Evolutionary conservation across 352 stramenopile species (phyloP).

Genomic region (Globisporangium carolinianum): DNA sequence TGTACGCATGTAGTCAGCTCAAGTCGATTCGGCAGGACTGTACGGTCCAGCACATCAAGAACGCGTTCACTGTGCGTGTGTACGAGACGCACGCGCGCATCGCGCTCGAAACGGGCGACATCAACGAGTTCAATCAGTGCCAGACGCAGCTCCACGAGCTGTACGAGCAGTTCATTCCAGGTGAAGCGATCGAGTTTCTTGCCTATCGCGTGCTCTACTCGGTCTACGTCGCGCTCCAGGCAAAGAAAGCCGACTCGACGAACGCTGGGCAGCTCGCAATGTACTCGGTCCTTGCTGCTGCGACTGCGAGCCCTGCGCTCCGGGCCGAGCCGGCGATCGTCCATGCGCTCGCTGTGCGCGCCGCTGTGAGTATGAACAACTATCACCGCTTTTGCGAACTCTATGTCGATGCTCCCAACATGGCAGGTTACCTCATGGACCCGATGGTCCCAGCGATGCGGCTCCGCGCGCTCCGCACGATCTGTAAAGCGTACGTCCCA

Average conservation of each 20-base stretch:
- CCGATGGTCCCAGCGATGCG: constrained; percentile 77
- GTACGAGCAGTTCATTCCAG: constrained; percentile 74
- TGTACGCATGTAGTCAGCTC: constrained; percentile 96
- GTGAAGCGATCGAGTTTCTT: constrained; percentile 78
- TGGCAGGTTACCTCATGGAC: constrained; percentile 89
- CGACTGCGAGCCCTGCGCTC: constrained; percentile 32
- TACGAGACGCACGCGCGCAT: constrained; percentile 97
- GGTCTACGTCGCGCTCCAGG: constrained; percentile 86
- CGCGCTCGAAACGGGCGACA: constrained; percentile 92
- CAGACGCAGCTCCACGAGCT: constrained; percentile 86
- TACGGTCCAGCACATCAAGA: constrained; percentile 96
- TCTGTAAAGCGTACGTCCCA: constrained; percentile 82
- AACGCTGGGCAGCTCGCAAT: constrained; percentile 83
- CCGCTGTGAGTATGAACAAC: constrained; percentile 79
- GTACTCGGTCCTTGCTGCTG: constrained; percentile 66
- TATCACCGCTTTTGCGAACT: constrained; percentile 88
- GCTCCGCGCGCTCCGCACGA: constrained; percentile 71
- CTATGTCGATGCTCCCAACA: constrained; percentile 82
- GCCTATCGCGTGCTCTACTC: constrained; percentile 87
- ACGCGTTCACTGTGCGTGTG: constrained; percentile 94
- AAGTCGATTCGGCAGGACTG: constrained; percentile 99
- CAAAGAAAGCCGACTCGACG: constrained; percentile 70
- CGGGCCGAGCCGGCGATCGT: constrained; percentile 44
- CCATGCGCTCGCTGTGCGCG: constrained; percentile 73
- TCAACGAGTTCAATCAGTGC: constrained; percentile 96